These are phyloP conservation scores for Dacryopinax primogenitus DNA, from an alignment of 768 basidiomycete genomes.

Conservation along the genomic window DNA sequence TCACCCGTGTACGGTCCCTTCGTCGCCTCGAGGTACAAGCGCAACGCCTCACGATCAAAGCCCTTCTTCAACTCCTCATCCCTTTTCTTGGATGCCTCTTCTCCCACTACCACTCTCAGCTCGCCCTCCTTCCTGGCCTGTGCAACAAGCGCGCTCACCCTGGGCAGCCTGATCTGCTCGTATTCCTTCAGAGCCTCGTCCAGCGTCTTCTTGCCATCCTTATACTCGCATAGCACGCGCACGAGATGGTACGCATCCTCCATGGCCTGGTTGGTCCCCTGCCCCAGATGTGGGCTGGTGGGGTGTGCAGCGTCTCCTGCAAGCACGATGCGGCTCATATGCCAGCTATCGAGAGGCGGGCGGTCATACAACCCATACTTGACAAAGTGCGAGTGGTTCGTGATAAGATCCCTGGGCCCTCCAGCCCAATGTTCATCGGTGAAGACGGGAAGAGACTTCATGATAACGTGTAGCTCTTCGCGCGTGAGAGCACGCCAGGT, in stretches of 20 bases:
- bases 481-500: conserved; percentile 32
- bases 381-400: conserved; percentile 21
- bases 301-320: conserved; percentile 39
- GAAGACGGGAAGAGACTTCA: conserved; percentile 18
- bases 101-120: conserved; percentile 26
- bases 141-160: conserved; percentile 29
- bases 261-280: conserved; percentile 37
- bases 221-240: conserved; percentile 24
- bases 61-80: conserved; percentile 23
- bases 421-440: conserved; percentile 20
- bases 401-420: conserved; percentile 21
- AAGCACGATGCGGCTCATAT: conserved; percentile 32
- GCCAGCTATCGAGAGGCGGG: conserved; percentile 32
- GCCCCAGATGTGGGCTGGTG: conserved; percentile 36
- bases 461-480: conserved; percentile 19
- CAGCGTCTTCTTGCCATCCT: conserved; percentile 17
- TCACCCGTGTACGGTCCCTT: background rate
- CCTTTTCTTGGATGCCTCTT: conserved; percentile 24
- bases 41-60: conserved; percentile 2
- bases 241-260: conserved; percentile 33
- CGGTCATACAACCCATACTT: conserved; percentile 38
- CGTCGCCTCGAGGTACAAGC: background rate
- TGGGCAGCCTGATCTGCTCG: conserved; percentile 28
- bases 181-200: conserved; percentile 26
- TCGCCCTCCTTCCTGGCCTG: conserved; percentile 30